Percentiles rank a stretch among this genome's conserved stretches.
Evolutionary conservation across 1,284 basidiomycete genomes (phyloP).

Genomic region (Ustilago loliicola): DNA sequence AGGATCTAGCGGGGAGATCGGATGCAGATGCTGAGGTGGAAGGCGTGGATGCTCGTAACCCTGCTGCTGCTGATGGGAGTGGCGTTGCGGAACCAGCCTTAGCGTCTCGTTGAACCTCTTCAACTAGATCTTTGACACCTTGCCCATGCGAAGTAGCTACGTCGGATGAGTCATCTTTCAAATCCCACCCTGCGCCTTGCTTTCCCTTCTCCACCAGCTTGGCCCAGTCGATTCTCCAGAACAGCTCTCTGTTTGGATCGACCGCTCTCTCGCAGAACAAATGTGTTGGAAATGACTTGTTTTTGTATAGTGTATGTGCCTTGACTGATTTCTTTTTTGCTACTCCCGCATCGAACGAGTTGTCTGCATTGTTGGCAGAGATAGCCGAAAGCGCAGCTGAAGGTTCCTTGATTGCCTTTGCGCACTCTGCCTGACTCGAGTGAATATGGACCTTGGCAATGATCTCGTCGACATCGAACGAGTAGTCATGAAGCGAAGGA

Average conservation of each 20-base stretch:
- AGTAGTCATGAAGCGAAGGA: slow-evolving; percentile 48
- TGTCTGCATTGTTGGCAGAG: slow-evolving; percentile 11
- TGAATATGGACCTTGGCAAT: slow-evolving; percentile 45
- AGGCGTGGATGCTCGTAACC: slow-evolving; percentile 17
- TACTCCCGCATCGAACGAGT: not conserved
- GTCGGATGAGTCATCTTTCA: slow-evolving; percentile 52
- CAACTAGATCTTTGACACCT: slow-evolving; percentile 54
- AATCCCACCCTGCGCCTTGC: slow-evolving; percentile 47
- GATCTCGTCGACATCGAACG: slow-evolving; percentile 54
- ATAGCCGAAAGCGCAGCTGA: slow-evolving; percentile 26
- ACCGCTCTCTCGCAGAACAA: slow-evolving; percentile 56
- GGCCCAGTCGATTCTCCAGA: slow-evolving; percentile 54
- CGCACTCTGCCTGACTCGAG: slow-evolving; percentile 25
- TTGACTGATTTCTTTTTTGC: slow-evolving; percentile 22
- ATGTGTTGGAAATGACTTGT: slow-evolving; percentile 49
- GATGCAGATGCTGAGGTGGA: slow-evolving; percentile 25
- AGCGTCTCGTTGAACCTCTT: slow-evolving; percentile 32
- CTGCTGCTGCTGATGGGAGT: slow-evolving; percentile 8
- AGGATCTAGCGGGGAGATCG: slow-evolving; percentile 10
- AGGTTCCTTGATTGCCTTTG: slow-evolving; percentile 39
- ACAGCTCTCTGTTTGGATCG: slow-evolving; percentile 53
- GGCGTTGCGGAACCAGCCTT: not conserved
- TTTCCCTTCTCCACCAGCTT: slow-evolving; percentile 44
- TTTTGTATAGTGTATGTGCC: slow-evolving; percentile 36
- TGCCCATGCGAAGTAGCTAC: slow-evolving; percentile 40